Evolutionary conservation across 2,329 filamentous ascomycete species (phyloP).

Genomic region (Verticillium isaacii): DNA sequence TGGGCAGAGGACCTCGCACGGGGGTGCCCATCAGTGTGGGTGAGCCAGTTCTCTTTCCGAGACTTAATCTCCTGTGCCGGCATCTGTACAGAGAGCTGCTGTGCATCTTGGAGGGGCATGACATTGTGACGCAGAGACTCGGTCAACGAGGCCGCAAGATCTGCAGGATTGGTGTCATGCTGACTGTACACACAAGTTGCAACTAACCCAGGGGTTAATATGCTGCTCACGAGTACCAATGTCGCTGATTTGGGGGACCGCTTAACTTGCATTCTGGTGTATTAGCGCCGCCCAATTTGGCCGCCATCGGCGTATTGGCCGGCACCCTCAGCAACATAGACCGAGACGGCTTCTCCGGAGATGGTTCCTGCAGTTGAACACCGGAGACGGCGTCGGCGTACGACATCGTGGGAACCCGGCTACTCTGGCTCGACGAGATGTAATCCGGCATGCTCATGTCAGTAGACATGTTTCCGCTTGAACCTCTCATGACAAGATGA

Average conservation of each 20-base stretch:
- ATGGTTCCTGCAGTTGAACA: no score
- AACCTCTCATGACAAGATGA: neutral
- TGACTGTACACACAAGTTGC: no score
- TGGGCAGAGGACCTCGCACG: no score
- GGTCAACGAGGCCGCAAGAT: slow-evolving; percentile 38
- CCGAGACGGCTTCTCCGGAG: no score
- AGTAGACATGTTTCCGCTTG: slow-evolving; percentile 14
- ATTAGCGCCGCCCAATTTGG: no score
- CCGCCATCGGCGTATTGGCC: no score
- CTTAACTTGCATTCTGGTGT: no score
- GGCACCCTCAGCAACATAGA: no score
- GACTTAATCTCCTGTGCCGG: slow-evolving; percentile 35
- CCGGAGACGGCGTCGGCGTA: slow-evolving; percentile 4
- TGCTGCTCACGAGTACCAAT: no score
- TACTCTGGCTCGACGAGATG: slow-evolving; percentile 11
- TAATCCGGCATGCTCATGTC: slow-evolving; percentile 41
- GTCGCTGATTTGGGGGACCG: no score
- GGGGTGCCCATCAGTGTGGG: neutral
- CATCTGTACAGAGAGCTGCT: slow-evolving; percentile 15
- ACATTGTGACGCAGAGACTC: slow-evolving; percentile 44
- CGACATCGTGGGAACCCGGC: slow-evolving; percentile 6
- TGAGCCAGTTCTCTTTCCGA: slow-evolving; percentile 36
- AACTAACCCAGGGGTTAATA: no score
- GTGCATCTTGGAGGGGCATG: slow-evolving; percentile 29
- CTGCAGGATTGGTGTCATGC: slow-evolving; percentile 10